phyloP scores from a whole-genome alignment of 352 stramenopile species.

The Globisporangium megalacanthum region DNA sequence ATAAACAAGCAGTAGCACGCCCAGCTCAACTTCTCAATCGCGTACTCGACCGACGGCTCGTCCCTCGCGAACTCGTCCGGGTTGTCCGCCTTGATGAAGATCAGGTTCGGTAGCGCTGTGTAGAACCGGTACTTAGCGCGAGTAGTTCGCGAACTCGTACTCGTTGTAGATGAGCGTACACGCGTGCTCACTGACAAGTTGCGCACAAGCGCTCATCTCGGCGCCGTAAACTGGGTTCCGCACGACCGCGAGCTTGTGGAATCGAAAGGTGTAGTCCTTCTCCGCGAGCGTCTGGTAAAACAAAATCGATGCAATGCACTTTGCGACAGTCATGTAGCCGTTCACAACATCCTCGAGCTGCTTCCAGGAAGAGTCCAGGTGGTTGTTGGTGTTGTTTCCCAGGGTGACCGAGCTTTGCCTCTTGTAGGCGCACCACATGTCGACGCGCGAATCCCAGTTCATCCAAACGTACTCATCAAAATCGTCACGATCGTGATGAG shows the following conservation, averaged over 20 bases:
- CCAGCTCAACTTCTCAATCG: slow-evolving; percentile 11
- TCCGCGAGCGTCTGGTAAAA: slow-evolving; percentile 14
- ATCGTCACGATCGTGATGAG: not conserved
- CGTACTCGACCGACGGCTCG: slow-evolving; percentile 13
- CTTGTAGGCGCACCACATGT: slow-evolving; percentile 15
- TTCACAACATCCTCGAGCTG: slow-evolving; percentile 17
- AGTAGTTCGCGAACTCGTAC: slow-evolving; percentile 11
- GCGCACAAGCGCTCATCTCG: slow-evolving; percentile 12
- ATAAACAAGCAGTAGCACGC: slow-evolving; percentile 19
- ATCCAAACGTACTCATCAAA: slow-evolving; percentile 21
- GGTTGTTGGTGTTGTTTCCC: slow-evolving; percentile 27
- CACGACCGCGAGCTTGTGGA: slow-evolving; percentile 12
- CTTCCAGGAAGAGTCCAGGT: slow-evolving; percentile 20
- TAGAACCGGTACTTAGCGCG: slow-evolving; percentile 13
- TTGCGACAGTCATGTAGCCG: slow-evolving; percentile 14
- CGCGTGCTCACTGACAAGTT: slow-evolving; percentile 21
- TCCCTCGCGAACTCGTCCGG: slow-evolving; percentile 7
- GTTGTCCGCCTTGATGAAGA: slow-evolving; percentile 6
- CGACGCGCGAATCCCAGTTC: slow-evolving; percentile 17
- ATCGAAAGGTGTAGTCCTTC: slow-evolving; percentile 8
- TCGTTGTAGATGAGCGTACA: slow-evolving; percentile 16
- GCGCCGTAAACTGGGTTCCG: slow-evolving; percentile 10
- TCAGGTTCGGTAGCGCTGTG: slow-evolving; percentile 4
- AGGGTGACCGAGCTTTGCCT: slow-evolving; percentile 11
- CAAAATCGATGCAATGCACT: slow-evolving; percentile 17